Conservation (phyloP, 2,329 filamentous ascomycete genomes). For the Paraconiothyrium sp. region DNA sequence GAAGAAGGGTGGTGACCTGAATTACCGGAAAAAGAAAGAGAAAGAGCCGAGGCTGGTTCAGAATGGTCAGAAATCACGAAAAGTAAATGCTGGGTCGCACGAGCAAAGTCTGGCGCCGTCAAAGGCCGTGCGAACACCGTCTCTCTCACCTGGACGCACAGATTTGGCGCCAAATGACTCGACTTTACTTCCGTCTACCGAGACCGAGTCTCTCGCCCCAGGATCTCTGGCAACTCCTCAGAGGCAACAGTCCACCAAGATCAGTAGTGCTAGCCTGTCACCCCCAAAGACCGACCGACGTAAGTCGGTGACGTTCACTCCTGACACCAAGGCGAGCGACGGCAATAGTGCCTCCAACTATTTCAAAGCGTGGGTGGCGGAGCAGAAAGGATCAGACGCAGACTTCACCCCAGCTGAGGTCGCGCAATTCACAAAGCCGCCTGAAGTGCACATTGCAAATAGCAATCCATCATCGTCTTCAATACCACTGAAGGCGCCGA, state of each 20-base stretch:
- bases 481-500: background rate
- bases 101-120: constrained; percentile 16
- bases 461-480: constrained; percentile 18
- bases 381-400: constrained; percentile 39
- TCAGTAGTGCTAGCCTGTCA: constrained; percentile 29
- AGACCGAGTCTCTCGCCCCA: constrained; percentile 29
- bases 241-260: constrained; percentile 21
- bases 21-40: constrained; percentile 27
- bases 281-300: constrained; percentile 40
- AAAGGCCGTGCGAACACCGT: constrained; percentile 17
- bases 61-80: background rate
- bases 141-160: constrained; percentile 36
- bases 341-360: constrained; percentile 63
- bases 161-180: constrained; percentile 21
- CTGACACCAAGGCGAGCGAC: constrained; percentile 69
- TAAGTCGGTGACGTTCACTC: constrained; percentile 72
- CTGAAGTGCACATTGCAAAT: constrained; percentile 34
- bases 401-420: constrained; percentile 35
- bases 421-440: constrained; percentile 38
- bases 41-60: constrained; percentile 3
- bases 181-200: constrained; percentile 45
- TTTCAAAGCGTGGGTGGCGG: constrained; percentile 60
- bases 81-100: too few species aligned
- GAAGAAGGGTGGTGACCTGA: constrained; percentile 38
- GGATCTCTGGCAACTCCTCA: constrained; percentile 28